These are phyloP conservation scores for Trapa bicornis DNA, from an alignment of 345 rosid genomes.

Conservation along the genomic window DNA sequence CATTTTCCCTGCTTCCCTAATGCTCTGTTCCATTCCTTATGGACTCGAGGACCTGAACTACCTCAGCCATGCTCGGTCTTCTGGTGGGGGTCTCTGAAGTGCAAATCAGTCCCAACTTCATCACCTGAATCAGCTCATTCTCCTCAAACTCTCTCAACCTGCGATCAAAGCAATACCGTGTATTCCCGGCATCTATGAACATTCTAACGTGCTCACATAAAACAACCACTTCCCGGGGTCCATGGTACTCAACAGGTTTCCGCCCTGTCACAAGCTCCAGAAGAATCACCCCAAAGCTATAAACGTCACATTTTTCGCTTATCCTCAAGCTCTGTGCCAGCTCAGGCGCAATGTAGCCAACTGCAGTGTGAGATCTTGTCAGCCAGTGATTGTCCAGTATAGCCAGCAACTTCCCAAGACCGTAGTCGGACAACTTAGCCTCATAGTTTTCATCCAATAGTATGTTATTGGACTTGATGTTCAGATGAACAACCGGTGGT, in stretches of 20 bases:
- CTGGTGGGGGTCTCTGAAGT: slow-evolving; percentile 58
- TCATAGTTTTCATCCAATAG: slow-evolving; percentile 65
- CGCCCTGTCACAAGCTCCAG: slow-evolving; percentile 86
- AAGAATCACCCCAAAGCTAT: slow-evolving; percentile 84
- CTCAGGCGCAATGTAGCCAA: slow-evolving; percentile 97
- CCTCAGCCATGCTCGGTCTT: slow-evolving; percentile 98
- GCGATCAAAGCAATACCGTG: slow-evolving; percentile 76
- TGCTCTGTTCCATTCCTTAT: slow-evolving; percentile 54
- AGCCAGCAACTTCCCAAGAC: slow-evolving; percentile 70
- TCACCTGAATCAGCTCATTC: slow-evolving; percentile 81
- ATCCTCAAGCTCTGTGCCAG: slow-evolving; percentile 63
- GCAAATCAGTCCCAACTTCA: slow-evolving; percentile 86
- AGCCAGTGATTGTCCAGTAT: slow-evolving; percentile 60
- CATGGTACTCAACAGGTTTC: slow-evolving; percentile 80
- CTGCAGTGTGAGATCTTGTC: slow-evolving; percentile 73
- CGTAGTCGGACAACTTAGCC: slow-evolving; percentile 79
- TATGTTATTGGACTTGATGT: slow-evolving; percentile 79
- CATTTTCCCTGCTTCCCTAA: slow-evolving; percentile 10
- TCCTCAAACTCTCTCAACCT: slow-evolving; percentile 61
- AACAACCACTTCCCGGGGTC: slow-evolving; percentile 49
- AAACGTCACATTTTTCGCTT: slow-evolving; percentile 84
- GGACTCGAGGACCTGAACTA: slow-evolving; percentile 92
- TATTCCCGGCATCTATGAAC: slow-evolving; percentile 58
- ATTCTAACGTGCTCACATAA: slow-evolving; percentile 74
- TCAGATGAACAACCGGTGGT: slow-evolving; percentile 85